A percentile compares a stretch with the other conserved stretches of the same genome.
Evolutionary conservation across 2,329 filamentous ascomycete species (phyloP).

Genomic region (Ophiognomonia clavigignenti-juglandacearum): DNA sequence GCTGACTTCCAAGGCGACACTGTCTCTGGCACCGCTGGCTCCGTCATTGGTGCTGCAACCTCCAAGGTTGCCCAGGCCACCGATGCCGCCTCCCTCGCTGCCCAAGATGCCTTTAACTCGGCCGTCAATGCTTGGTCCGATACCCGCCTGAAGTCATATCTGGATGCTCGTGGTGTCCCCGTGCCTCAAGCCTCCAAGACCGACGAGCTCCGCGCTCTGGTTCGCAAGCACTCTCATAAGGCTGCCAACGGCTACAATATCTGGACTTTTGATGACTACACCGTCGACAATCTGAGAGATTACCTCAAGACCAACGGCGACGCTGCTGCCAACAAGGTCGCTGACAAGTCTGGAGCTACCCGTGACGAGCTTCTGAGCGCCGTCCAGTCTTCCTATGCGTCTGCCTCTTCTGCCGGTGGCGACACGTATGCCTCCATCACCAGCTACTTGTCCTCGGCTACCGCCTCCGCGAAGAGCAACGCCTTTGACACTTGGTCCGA

Average conservation of each 20-base stretch:
- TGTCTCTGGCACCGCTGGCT: slow-evolving; percentile 49
- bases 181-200: slow-evolving; percentile 67
- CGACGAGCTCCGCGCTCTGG: slow-evolving; percentile 68
- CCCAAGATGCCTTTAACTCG: slow-evolving; percentile 62
- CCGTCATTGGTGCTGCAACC: slow-evolving; percentile 66
- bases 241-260: slow-evolving; percentile 62
- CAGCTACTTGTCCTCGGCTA: slow-evolving; percentile 63
- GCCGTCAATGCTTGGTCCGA: slow-evolving; percentile 65
- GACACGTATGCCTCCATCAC: slow-evolving; percentile 62
- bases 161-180: slow-evolving; percentile 71
- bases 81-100: slow-evolving; percentile 57
- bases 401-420: slow-evolving; percentile 55
- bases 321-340: slow-evolving; percentile 51
- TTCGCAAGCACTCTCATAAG: slow-evolving; percentile 69
- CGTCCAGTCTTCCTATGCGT: slow-evolving; percentile 55
- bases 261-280: slow-evolving; percentile 79
- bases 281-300: slow-evolving; percentile 62
- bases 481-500: slow-evolving; percentile 71
- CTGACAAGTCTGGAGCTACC: slow-evolving; percentile 58
- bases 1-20: slow-evolving; percentile 66
- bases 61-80: slow-evolving; percentile 72
- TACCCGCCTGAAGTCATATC: slow-evolving; percentile 70
- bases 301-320: slow-evolving; percentile 51
- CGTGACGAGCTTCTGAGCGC: slow-evolving; percentile 70
- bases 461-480: slow-evolving; percentile 58